A percentile compares a stretch with the other conserved stretches of the same genome.
Conservation (phyloP, 768 basidiomycete genomes). For the Cyclocybe cylindracea region DNA sequence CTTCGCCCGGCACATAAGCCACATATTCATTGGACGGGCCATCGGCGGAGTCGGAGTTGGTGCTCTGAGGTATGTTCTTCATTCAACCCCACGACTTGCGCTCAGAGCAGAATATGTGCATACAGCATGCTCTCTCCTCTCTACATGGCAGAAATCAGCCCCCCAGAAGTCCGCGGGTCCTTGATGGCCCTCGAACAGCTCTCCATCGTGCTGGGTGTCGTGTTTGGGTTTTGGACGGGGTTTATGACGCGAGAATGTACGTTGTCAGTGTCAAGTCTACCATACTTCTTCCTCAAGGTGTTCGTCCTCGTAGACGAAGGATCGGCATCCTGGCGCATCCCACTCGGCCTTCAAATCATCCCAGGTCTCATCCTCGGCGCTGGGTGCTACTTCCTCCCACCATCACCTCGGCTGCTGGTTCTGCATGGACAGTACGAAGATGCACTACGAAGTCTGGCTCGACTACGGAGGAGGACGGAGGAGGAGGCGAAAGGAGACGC, state of each 20-base stretch:
- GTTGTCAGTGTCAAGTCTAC: slow-evolving; percentile 17
- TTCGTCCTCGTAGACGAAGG: slow-evolving; percentile 45
- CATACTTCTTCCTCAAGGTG: neutral
- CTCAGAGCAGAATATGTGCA: neutral
- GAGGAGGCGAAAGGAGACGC: slow-evolving; percentile 52
- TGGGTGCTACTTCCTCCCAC: slow-evolving; percentile 61
- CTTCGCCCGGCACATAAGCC: slow-evolving; percentile 51
- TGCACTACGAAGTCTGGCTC: slow-evolving; percentile 57
- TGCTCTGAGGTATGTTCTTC: slow-evolving; percentile 52
- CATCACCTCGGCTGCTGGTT: slow-evolving; percentile 62
- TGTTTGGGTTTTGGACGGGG: slow-evolving; percentile 83
- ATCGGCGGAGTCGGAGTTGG: slow-evolving; percentile 85
- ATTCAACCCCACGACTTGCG: slow-evolving; percentile 5
- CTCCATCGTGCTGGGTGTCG: slow-evolving; percentile 79
- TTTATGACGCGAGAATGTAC: slow-evolving; percentile 67
- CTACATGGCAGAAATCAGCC: slow-evolving; percentile 85
- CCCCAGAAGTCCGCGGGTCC: slow-evolving; percentile 78
- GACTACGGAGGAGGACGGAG: slow-evolving; percentile 47
- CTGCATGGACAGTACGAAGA: slow-evolving; percentile 56
- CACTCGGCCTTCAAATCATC: slow-evolving; percentile 68
- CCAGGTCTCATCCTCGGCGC: slow-evolving; percentile 68
- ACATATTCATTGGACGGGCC: slow-evolving; percentile 69
- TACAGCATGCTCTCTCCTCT: slow-evolving; percentile 75
- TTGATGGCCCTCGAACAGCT: slow-evolving; percentile 80
- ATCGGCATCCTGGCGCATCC: slow-evolving; percentile 76